Conservation (phyloP, 1,139 yeast species). For the Suhomyces maxii region DNA sequence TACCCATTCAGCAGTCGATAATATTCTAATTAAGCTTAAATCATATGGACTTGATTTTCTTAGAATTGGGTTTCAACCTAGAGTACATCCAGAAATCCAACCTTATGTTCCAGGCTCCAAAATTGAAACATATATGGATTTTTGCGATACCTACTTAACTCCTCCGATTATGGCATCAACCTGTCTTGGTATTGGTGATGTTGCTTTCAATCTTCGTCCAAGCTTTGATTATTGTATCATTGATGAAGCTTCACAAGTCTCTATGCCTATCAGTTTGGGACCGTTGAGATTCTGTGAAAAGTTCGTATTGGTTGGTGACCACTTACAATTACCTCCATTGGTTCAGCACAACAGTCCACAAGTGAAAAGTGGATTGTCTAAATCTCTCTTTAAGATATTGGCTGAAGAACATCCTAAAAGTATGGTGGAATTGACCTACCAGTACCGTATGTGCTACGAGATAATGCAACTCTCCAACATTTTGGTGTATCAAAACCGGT, state of each 20-base stretch:
- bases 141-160: conserved; percentile 44
- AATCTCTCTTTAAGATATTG: conserved; percentile 71
- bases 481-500: conserved; percentile 70
- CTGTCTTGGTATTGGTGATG: conserved; percentile 73
- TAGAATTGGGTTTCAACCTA: conserved; percentile 55
- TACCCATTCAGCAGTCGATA: conserved; percentile 96
- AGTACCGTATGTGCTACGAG: conserved; percentile 90
- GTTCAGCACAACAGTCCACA: conserved; percentile 62
- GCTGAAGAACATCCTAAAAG: conserved; percentile 72
- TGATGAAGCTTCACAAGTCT: conserved; percentile 95
- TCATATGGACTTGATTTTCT: conserved; percentile 47
- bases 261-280: conserved; percentile 87
- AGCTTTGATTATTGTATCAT: conserved; percentile 89
- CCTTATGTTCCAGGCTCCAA: conserved; percentile 51
- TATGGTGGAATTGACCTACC: conserved; percentile 73
- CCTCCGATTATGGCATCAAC: conserved; percentile 87
- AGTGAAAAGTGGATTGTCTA: conserved; percentile 63
- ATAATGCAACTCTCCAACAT: conserved; percentile 82
- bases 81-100: conserved; percentile 64
- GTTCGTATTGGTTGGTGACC: conserved; percentile 93
- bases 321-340: conserved; percentile 85
- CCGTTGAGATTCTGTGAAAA: conserved; percentile 76
- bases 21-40: conserved; percentile 71
- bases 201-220: conserved; percentile 54
- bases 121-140: conserved; percentile 46